Percentiles rank a stretch among this genome's conserved stretches.
phyloP scores from a whole-genome alignment of 2,329 filamentous ascomycete genomes.

The Epichloe gansuensis region DNA sequence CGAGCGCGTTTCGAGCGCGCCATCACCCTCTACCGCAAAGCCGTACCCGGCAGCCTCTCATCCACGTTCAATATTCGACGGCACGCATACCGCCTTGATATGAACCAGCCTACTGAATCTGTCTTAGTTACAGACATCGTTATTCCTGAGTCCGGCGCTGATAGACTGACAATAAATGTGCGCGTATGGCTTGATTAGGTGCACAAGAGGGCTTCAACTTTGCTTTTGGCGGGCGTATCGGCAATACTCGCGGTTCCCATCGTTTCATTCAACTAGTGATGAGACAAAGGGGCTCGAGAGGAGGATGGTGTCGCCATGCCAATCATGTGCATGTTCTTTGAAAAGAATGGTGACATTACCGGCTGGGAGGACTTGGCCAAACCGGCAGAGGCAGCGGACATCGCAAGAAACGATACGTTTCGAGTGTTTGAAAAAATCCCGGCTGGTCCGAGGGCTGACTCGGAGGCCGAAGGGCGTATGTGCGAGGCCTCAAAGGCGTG shows the following conservation, averaged over 20 bases:
- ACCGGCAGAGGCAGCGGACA: conserved; percentile 41
- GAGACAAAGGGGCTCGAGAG: conserved; percentile 28
- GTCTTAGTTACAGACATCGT: conserved; percentile 40
- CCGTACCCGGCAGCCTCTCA: conserved; percentile 41
- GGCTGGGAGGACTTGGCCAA: conserved; percentile 37
- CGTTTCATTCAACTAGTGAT: conserved; percentile 61
- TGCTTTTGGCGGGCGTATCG: conserved; percentile 56
- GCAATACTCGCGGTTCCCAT: conserved; percentile 71
- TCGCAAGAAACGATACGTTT: conserved; percentile 40
- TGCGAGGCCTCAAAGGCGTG: conserved; percentile 49
- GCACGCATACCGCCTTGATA: conserved; percentile 64
- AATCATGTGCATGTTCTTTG: conserved; percentile 55
- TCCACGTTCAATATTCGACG: conserved; percentile 66
- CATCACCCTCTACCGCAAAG: conserved; percentile 52
- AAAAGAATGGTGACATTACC: conserved; percentile 52
- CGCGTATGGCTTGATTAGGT: conserved; percentile 46
- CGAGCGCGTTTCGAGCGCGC: conserved; percentile 62
- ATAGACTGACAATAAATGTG: conserved; percentile 45
- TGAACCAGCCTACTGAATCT: conserved; percentile 37
- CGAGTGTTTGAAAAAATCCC: conserved; percentile 39
- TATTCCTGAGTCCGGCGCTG: conserved; percentile 52
- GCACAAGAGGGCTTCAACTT: conserved; percentile 60
- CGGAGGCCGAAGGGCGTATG: conserved; percentile 40
- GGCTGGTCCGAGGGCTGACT: conserved; percentile 46
- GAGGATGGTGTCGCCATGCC: conserved; percentile 50